A percentile compares a stretch with the other conserved stretches of the same genome.
phyloP scores from a whole-genome alignment of 2,329 filamentous ascomycete species.

The Magnaporthiopsis poae region DNA sequence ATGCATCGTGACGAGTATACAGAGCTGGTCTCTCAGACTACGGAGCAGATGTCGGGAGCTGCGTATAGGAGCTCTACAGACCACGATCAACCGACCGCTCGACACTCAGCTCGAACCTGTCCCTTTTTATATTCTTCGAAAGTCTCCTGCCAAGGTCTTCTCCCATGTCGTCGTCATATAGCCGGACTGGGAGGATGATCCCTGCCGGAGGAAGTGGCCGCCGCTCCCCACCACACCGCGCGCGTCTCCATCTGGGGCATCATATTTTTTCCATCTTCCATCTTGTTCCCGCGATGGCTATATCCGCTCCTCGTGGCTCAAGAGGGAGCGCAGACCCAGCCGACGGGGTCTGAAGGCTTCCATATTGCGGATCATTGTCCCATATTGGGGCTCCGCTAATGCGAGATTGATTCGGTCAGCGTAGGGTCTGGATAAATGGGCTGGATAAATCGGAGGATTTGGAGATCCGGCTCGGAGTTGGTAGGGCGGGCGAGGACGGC shows the following conservation, averaged over 20 bases:
- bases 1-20: neutral
- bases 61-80: neutral
- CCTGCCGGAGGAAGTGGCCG: neutral
- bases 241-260: neutral
- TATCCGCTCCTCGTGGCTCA: neutral
- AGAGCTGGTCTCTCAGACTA: neutral
- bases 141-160: neutral
- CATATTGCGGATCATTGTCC: neutral
- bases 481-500: neutral
- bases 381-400: neutral
- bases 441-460: neutral
- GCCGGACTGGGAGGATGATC: neutral
- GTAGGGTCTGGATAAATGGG: neutral
- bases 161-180: neutral
- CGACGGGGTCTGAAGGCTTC: too few species aligned
- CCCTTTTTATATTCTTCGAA: neutral
- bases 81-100: neutral
- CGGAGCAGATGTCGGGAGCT: neutral
- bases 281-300: neutral
- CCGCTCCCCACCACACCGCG: too few species aligned
- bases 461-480: neutral
- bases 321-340: neutral
- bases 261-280: neutral
- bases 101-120: neutral
- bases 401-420: neutral